Evolutionary conservation across 116 monocot genomes (phyloP).

Genomic region (Cymodocea nodosa): DNA sequence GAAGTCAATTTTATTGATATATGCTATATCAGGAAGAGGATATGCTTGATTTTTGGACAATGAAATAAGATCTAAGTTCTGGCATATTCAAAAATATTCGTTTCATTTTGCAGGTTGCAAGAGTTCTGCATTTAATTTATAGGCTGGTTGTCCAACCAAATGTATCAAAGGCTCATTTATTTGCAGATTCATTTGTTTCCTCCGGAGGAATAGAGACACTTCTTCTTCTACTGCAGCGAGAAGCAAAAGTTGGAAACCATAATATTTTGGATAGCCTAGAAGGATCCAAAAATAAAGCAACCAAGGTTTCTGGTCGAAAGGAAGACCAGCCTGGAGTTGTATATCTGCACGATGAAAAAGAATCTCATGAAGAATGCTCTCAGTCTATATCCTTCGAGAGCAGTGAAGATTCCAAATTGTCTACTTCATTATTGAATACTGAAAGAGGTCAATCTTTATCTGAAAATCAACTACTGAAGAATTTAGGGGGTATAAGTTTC

Average conservation of each 20-base stretch:
- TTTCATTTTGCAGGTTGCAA: conserved; percentile 53
- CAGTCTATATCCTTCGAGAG: conserved; percentile 13
- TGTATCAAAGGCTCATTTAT: conserved; percentile 48
- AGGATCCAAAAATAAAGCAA: conserved; percentile 10
- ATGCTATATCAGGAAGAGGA: too few relatives aligned
- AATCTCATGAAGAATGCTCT: conserved; percentile 15
- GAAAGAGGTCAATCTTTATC: conserved; percentile 38
- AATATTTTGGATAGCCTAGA: conserved; percentile 22
- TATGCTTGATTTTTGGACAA: neutral
- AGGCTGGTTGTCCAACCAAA: conserved; percentile 91
- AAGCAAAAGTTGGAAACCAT: conserved; percentile 64
- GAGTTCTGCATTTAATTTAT: conserved; percentile 84
- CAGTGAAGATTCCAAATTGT: conserved; percentile 9
- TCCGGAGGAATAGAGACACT: conserved; percentile 80
- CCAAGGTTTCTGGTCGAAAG: conserved; percentile 9
- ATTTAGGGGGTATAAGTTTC: conserved; percentile 63
- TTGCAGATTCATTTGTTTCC: conserved; percentile 85
- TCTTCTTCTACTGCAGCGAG: conserved; percentile 79
- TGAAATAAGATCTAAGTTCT: neutral
- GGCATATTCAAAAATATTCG: neutral
- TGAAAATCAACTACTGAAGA: conserved; percentile 44
- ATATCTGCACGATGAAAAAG: conserved; percentile 13
- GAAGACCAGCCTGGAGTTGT: conserved; percentile 3
- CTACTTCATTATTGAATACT: conserved; percentile 18
- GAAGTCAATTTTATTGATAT: neutral